Conservation (phyloP, 106 monocot species). For the Dendrobium nobile region DNA sequence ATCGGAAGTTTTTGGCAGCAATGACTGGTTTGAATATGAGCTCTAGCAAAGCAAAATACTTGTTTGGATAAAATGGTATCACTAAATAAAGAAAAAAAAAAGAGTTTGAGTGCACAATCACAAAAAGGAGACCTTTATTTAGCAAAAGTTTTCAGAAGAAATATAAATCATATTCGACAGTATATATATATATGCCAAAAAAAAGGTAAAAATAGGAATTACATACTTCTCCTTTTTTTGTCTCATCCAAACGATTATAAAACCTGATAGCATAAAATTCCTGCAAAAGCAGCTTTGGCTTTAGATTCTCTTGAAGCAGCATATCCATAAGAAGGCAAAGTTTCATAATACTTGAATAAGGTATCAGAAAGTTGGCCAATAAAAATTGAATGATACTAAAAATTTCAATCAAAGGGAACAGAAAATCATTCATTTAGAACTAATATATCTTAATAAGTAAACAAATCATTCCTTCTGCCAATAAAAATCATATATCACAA, state of each 20-base stretch:
- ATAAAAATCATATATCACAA: neutral
- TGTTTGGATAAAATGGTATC: neutral
- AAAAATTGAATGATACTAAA: neutral
- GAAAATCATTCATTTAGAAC: neutral
- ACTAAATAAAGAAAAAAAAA: neutral
- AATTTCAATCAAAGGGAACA: neutral
- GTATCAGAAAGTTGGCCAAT: neutral
- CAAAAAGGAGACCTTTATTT: neutral
- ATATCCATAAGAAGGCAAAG: neutral
- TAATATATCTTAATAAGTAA: neutral
- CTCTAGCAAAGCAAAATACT: neutral
- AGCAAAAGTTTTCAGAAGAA: neutral
- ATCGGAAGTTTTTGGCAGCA: neutral
- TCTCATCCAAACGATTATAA: conserved; percentile 69
- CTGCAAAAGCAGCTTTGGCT: conserved; percentile 17
- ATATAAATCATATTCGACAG: neutral
- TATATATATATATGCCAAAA: neutral
- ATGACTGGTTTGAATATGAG: neutral
- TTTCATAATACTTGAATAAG: neutral
- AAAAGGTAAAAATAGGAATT: neutral
- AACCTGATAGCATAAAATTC: conserved; percentile 76
- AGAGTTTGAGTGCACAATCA: neutral
- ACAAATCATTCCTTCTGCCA: neutral
- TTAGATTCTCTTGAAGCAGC: neutral
- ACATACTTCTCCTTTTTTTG: conserved; percentile 92